A percentile compares a stretch with the other conserved stretches of the same genome.
Conservation (phyloP, 1,139 yeast species). For the Zygoascus meyerae region DNA sequence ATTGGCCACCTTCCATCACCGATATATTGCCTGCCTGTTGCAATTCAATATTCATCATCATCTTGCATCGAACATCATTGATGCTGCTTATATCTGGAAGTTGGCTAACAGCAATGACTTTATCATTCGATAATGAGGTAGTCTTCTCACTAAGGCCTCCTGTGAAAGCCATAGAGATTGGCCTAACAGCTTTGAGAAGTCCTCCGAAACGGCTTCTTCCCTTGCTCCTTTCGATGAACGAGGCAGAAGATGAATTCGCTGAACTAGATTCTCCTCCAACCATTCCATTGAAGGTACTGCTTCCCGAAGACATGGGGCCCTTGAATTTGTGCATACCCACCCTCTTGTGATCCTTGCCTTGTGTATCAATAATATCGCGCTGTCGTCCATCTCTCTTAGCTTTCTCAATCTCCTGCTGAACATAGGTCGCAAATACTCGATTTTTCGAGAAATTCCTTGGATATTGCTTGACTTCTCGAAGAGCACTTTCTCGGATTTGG, state of each 20-base stretch:
- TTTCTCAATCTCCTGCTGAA: constrained; percentile 47
- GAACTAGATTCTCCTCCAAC: background rate
- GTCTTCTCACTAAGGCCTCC: constrained; percentile 20
- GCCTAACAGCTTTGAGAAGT: constrained; percentile 37
- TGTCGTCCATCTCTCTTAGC: constrained; percentile 47
- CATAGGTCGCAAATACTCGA: constrained; percentile 41
- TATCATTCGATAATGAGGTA: constrained; percentile 42
- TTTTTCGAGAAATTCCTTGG: constrained; percentile 32
- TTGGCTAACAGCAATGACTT: constrained; percentile 47
- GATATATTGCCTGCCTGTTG: constrained; percentile 35
- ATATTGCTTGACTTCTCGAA: constrained; percentile 39
- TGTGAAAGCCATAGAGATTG: constrained; percentile 38
- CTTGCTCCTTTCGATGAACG: constrained; percentile 5
- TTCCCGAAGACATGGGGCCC: constrained; percentile 3
- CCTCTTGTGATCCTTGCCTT: constrained; percentile 35
- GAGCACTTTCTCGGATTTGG: constrained; percentile 39
- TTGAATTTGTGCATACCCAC: constrained; percentile 14
- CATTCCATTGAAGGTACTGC: constrained; percentile 9
- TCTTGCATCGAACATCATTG: constrained; percentile 47
- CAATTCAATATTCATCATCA: constrained; percentile 52
- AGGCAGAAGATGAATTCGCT: background rate
- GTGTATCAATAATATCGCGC: constrained; percentile 39
- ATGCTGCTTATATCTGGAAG: constrained; percentile 50
- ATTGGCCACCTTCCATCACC: constrained; percentile 37
- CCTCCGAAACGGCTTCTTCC: constrained; percentile 31